Evolutionary conservation across 2,329 filamentous ascomycete genomes (phyloP).

Genomic region (Dissoconium aciculare): DNA sequence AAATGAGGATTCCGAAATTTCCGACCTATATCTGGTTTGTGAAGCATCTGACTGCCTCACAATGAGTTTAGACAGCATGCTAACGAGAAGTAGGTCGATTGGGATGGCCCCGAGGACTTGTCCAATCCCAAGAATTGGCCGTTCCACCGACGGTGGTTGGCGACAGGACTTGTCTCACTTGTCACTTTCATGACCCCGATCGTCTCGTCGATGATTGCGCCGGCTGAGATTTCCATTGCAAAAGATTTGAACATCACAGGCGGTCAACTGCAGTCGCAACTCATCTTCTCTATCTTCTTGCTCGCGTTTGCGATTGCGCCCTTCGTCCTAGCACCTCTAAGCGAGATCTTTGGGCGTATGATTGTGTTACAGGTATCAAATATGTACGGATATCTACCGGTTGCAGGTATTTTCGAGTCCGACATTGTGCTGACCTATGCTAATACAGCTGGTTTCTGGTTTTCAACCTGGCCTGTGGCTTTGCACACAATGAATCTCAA

Average conservation of each 20-base stretch:
- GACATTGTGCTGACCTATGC: too few relatives aligned
- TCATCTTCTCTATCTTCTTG: constrained; percentile 23
- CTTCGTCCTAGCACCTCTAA: constrained; percentile 19
- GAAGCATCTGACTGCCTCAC: too few relatives aligned
- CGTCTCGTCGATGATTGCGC: constrained; percentile 23
- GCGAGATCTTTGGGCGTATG: constrained; percentile 20
- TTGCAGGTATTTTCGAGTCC: background rate
- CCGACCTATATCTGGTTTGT: too few relatives aligned
- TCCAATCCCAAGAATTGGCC: constrained; percentile 33
- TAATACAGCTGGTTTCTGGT: constrained; percentile 19
- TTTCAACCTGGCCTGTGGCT: constrained; percentile 22
- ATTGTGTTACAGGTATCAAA: constrained; percentile 20
- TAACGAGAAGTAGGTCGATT: too few relatives aligned
- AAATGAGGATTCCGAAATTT: too few relatives aligned
- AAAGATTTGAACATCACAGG: constrained; percentile 17
- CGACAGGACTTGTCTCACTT: constrained; percentile 22
- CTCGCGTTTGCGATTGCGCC: constrained; percentile 22
- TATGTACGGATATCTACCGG: constrained; percentile 3
- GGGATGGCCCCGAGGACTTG: constrained; percentile 29
- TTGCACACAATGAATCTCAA: constrained; percentile 17
- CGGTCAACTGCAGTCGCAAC: constrained; percentile 12
- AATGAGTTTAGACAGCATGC: too few relatives aligned
- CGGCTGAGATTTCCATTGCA: constrained; percentile 15
- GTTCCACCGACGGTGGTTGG: constrained; percentile 28
- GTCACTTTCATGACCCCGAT: constrained; percentile 24